Percentiles rank a stretch among this genome's conserved stretches.
phyloP scores from a whole-genome alignment of 2,329 filamentous ascomycete species.

The Cryphonectria radicalis region DNA sequence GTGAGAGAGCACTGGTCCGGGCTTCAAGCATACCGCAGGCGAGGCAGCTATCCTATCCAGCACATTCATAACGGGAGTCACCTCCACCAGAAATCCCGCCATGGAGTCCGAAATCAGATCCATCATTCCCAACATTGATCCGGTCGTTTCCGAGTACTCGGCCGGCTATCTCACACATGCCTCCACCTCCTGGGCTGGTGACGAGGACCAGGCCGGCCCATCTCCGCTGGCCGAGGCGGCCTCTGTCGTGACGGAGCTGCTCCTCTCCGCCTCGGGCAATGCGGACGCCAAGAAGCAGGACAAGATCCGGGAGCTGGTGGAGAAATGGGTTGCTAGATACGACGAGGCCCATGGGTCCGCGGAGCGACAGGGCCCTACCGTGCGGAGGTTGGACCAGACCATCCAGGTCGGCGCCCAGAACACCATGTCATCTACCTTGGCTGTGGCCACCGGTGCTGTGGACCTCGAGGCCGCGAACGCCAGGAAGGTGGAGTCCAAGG shows the following conservation, averaged over 20 bases:
- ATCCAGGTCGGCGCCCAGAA: constrained; percentile 92
- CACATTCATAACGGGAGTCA: not conserved
- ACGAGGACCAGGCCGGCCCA: constrained; percentile 66
- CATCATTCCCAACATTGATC: constrained; percentile 85
- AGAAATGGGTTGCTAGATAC: constrained; percentile 86
- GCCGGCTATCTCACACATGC: constrained; percentile 94
- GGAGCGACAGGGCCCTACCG: constrained; percentile 72
- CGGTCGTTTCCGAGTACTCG: constrained; percentile 87
- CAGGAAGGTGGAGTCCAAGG: constrained; percentile 94
- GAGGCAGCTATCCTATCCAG: not conserved
- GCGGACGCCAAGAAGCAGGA: constrained; percentile 72
- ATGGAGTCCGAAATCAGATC: constrained; percentile 91
- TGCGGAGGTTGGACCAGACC: constrained; percentile 88
- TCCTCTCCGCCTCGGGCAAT: constrained; percentile 91
- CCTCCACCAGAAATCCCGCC: constrained; percentile 14
- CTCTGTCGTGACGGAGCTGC: constrained; percentile 79
- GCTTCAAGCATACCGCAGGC: not conserved
- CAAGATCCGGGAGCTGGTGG: constrained; percentile 80
- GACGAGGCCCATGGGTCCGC: constrained; percentile 74
- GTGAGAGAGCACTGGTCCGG: constrained; percentile 5
- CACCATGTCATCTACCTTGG: constrained; percentile 95
- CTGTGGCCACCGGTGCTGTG: constrained; percentile 80
- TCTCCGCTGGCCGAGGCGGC: constrained; percentile 87
- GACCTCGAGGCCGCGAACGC: constrained; percentile 93
- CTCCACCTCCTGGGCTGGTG: constrained; percentile 76